A percentile compares a stretch with the other conserved stretches of the same genome.
Conservation (phyloP, 75 land plant genomes). For the Cupressus sempervirens region DNA sequence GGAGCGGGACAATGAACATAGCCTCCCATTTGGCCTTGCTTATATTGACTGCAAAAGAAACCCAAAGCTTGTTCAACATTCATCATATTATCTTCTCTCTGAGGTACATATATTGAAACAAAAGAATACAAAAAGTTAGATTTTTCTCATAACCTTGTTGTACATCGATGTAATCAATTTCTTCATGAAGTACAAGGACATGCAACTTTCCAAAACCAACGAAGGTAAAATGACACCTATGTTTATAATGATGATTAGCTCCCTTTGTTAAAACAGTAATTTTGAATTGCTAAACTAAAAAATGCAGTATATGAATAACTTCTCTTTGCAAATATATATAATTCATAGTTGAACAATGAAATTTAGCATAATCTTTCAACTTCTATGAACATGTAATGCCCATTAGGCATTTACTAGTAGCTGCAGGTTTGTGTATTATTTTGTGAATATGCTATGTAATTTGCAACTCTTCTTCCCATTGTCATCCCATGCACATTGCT, state of each 20-base stretch:
- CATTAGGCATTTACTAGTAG: not conserved
- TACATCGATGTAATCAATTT: not conserved
- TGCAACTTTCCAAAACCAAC: not conserved
- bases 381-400: not conserved
- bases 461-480: not conserved
- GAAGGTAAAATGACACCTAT: not conserved
- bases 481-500: not conserved
- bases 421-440: not conserved
- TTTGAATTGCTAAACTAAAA: not conserved
- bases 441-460: not conserved
- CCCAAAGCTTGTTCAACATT: constrained; percentile 59
- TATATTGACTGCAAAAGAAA: constrained; percentile 80
- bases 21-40: constrained; percentile 91
- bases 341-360: not conserved
- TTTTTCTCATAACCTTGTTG: not conserved
- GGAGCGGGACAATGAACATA: constrained; percentile 99
- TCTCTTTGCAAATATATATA: not conserved
- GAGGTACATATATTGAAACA: constrained; percentile 41
- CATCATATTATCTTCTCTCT: constrained; percentile 82
- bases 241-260: not conserved
- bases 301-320: not conserved
- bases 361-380: not conserved
- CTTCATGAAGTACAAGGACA: not conserved
- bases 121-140: not conserved
- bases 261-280: not conserved